Evolutionary conservation across 176 grass and related monocot species (phyloP).

Genomic region (Calamus simplicifolius): DNA sequence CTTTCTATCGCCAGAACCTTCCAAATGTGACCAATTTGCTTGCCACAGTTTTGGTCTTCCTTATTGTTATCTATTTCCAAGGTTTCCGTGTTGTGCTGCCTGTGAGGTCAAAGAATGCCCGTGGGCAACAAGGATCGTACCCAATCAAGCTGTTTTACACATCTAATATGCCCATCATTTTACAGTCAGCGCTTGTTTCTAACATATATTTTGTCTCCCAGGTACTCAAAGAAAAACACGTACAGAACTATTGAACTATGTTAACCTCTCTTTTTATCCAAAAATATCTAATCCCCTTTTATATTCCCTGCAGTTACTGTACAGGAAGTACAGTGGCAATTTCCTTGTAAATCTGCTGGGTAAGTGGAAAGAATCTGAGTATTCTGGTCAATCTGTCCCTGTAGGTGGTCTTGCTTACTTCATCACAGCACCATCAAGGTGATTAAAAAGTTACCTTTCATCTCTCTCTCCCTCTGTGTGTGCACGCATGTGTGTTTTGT

Average conservation of each 20-base stretch:
- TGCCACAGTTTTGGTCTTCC: constrained; percentile 5
- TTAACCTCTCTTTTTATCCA: neutral
- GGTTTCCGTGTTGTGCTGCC: constrained; percentile 8
- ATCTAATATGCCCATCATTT: constrained; percentile 8
- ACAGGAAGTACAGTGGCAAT: constrained; percentile 40
- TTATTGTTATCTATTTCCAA: constrained; percentile 9
- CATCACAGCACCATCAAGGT: constrained; percentile 45
- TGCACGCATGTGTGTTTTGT: neutral
- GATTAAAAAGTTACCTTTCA: constrained; percentile 1
- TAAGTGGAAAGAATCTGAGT: constrained; percentile 1
- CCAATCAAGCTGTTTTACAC: constrained; percentile 9
- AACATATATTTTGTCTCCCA: constrained; percentile 8
- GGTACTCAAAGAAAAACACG: neutral
- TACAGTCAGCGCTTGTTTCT: constrained; percentile 10
- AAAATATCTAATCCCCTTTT: neutral
- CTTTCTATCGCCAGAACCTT: constrained; percentile 7
- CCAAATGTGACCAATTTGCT: constrained; percentile 12
- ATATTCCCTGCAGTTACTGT: constrained; percentile 23
- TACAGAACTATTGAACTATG: neutral
- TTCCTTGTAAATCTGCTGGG: constrained; percentile 24
- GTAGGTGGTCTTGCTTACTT: constrained; percentile 43
- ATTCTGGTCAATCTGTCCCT: constrained; percentile 25
- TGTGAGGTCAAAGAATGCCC: constrained; percentile 8
- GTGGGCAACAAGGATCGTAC: constrained; percentile 1
- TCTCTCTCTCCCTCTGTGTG: neutral